Evolutionary conservation across 2,329 filamentous ascomycete species (phyloP).

Genomic region (Cercospora citrullina): DNA sequence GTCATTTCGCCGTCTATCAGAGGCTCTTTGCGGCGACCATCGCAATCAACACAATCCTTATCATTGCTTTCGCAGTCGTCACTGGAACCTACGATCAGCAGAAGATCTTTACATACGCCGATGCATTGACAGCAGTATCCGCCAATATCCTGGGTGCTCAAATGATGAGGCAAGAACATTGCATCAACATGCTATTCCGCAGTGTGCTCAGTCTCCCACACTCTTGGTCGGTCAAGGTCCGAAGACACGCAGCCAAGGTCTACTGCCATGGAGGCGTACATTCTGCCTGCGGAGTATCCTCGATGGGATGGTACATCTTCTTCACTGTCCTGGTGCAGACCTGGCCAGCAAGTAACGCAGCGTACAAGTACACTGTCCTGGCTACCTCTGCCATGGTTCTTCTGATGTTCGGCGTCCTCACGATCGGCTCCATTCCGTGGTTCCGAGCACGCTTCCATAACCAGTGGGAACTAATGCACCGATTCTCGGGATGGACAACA

Average conservation of each 20-base stretch:
- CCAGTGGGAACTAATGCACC: conserved; percentile 68
- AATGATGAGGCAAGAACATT: conserved; percentile 44
- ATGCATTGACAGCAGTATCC: conserved; percentile 39
- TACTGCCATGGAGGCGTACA: conserved; percentile 47
- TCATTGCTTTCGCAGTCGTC: conserved; percentile 15
- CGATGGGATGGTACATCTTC: conserved; percentile 48
- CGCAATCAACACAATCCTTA: conserved; percentile 32
- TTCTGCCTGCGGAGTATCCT: conserved; percentile 41
- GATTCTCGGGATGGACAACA: conserved; percentile 70
- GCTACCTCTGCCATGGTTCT: conserved; percentile 62
- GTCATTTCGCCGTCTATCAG: conserved; percentile 36
- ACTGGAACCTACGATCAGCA: neutral
- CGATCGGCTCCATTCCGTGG: conserved; percentile 63
- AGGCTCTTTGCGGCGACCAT: conserved; percentile 36
- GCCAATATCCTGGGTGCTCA: conserved; percentile 40
- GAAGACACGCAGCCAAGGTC: conserved; percentile 42
- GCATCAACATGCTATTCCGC: conserved; percentile 44
- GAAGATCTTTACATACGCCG: conserved; percentile 25
- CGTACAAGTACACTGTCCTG: conserved; percentile 25
- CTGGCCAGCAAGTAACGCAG: conserved; percentile 20
- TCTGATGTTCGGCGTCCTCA: conserved; percentile 56
- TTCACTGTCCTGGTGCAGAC: conserved; percentile 41
- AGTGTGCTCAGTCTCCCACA: conserved; percentile 38
- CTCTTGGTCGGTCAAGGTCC: conserved; percentile 39
- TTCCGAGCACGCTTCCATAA: conserved; percentile 66